These are phyloP conservation scores for Acanthamoeba rhysodes DNA, from an alignment of 208 protist species.

Conservation along the genomic window DNA sequence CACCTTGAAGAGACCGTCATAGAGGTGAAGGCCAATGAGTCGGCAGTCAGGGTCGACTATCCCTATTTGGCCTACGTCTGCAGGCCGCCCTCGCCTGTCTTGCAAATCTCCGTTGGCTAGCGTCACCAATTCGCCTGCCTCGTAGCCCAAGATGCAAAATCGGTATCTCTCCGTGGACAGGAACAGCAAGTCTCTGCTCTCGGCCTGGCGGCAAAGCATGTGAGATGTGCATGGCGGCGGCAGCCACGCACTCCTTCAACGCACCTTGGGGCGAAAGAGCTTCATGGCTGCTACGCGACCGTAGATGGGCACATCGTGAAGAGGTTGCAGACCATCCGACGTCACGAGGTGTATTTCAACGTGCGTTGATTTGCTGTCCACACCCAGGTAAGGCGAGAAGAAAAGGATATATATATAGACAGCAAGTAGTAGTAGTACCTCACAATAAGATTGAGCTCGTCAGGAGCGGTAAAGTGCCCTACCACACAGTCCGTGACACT, in stretches of 20 bases:
- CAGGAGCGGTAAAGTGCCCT: conserved; percentile 86
- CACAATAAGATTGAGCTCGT: conserved; percentile 89
- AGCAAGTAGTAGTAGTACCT: conserved; percentile 67
- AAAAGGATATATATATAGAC: neutral
- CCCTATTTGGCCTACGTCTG: conserved; percentile 82
- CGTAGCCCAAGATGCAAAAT: conserved; percentile 88
- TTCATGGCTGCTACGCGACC: conserved; percentile 86
- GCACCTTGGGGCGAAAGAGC: conserved; percentile 72
- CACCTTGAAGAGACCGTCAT: conserved; percentile 90
- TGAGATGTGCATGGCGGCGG: neutral
- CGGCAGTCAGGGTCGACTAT: conserved; percentile 87
- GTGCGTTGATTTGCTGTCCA: conserved; percentile 86
- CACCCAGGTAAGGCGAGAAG: neutral
- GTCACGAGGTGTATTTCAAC: conserved; percentile 88
- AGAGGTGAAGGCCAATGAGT: conserved; percentile 88
- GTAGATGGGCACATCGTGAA: conserved; percentile 89
- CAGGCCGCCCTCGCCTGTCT: conserved; percentile 80
- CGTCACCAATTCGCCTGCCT: conserved; percentile 86
- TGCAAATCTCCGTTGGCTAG: conserved; percentile 83
- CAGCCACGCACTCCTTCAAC: neutral
- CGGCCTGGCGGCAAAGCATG: neutral
- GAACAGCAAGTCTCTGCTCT: conserved; percentile 85
- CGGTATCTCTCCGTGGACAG: conserved; percentile 88
- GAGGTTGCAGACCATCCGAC: conserved; percentile 84
- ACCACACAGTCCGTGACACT: conserved; percentile 83